Evolutionary conservation across 2,329 filamentous ascomycete species (phyloP).

Genomic region (Hawksworthiomyces lignivorus): DNA sequence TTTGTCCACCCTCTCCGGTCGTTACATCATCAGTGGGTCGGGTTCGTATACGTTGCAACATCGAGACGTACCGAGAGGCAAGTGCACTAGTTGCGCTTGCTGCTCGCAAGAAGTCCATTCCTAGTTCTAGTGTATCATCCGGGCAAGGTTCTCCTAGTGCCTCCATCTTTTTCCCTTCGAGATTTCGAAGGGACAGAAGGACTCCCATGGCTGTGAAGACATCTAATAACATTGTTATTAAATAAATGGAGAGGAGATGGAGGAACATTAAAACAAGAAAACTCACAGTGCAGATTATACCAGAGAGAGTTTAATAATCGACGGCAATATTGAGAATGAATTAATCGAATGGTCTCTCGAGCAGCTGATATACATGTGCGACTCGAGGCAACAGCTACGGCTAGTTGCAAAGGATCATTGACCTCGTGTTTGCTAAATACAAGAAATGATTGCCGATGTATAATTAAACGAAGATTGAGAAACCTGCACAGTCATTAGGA

Average conservation of each 20-base stretch:
- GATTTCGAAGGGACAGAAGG: slow-evolving; percentile 5
- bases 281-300: slow-evolving; percentile 10
- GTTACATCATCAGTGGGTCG: neutral
- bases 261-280: too few relatives aligned
- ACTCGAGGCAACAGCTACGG: slow-evolving; percentile 7
- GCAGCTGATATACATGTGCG: slow-evolving; percentile 2
- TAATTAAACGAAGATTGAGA: slow-evolving; percentile 7
- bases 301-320: slow-evolving; percentile 9
- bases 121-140: slow-evolving; percentile 1
- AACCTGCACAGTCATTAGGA: neutral
- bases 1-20: neutral
- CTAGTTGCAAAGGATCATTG: slow-evolving; percentile 7
- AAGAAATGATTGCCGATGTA: slow-evolving; percentile 10
- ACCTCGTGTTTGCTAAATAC: slow-evolving; percentile 8
- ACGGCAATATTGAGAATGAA: slow-evolving; percentile 5
- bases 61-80: neutral
- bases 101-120: slow-evolving; percentile 2
- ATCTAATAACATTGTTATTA: too few relatives aligned
- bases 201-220: slow-evolving; percentile 12
- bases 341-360: slow-evolving; percentile 4
- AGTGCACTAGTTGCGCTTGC: slow-evolving; percentile 1
- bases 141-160: neutral
- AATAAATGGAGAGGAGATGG: too few relatives aligned
- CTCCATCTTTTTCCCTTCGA: slow-evolving; percentile 5
- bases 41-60: neutral